These are phyloP conservation scores for Colletotrichum lentis DNA, from an alignment of 2,329 filamentous ascomycete genomes.

Conservation along the genomic window DNA sequence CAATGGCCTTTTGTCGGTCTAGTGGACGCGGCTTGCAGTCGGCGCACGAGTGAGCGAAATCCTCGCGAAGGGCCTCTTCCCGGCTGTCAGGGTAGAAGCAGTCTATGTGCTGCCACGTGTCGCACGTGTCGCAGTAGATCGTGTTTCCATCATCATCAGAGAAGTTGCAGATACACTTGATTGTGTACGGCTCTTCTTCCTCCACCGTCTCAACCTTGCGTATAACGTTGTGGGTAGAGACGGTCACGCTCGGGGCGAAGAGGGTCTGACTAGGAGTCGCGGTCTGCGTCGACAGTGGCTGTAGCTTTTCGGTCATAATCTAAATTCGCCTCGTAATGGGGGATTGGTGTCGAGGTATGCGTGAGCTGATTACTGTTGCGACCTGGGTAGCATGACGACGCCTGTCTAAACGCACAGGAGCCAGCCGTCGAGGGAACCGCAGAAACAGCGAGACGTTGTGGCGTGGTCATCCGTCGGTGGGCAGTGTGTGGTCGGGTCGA, in stretches of 20 bases:
- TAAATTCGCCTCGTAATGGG: conserved; percentile 55
- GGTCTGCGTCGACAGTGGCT: conserved; percentile 62
- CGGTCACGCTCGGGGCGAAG: conserved; percentile 51
- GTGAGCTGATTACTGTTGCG: conserved; percentile 58
- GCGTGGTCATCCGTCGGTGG: conserved; percentile 35
- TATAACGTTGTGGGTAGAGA: conserved; percentile 52
- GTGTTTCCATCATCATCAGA: conserved; percentile 96
- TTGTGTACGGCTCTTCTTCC: conserved; percentile 87
- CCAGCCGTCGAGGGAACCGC: conserved; percentile 14
- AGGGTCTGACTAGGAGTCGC: conserved; percentile 63
- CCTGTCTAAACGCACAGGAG: conserved; percentile 53
- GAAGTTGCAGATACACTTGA: conserved; percentile 97
- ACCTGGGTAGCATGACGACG: conserved; percentile 68
- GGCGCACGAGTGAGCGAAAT: conserved; percentile 84
- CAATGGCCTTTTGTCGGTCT: conserved; percentile 77
- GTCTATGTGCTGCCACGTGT: conserved; percentile 97
- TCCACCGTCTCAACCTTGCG: conserved; percentile 63
- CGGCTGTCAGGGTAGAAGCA: conserved; percentile 87
- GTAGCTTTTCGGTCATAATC: conserved; percentile 71
- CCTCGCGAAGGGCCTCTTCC: conserved; percentile 73
- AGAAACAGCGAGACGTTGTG: conserved; percentile 20
- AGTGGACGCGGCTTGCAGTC: conserved; percentile 84
- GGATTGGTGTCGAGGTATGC: conserved; percentile 48
- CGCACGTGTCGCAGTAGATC: conserved; percentile 93
- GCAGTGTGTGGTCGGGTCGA: conserved; percentile 15